phyloP scores from a whole-genome alignment of 2,329 filamentous ascomycete genomes.

The Colletotrichum sp. region DNA sequence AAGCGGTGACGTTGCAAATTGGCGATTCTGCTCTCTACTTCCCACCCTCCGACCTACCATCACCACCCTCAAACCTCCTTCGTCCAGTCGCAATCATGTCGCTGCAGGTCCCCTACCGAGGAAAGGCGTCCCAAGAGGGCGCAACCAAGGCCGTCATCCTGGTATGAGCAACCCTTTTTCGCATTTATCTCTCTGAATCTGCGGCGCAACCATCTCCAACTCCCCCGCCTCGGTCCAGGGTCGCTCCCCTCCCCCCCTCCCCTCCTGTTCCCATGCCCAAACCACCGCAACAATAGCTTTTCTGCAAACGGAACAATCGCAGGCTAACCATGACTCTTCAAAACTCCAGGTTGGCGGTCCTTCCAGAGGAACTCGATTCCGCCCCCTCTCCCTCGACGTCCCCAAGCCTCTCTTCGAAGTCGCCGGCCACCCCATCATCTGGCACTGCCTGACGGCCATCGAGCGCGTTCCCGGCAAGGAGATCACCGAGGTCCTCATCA shows the following conservation, averaged over 20 bases:
- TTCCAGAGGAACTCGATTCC: slow-evolving; percentile 93
- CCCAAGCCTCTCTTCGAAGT: slow-evolving; percentile 99
- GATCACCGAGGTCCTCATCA: slow-evolving; percentile 95
- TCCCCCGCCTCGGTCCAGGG: slow-evolving; percentile 4
- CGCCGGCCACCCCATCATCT: slow-evolving; percentile 96
- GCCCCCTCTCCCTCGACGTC: slow-evolving; percentile 91
- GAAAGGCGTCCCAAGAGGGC: slow-evolving; percentile 54
- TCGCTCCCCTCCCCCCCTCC: slow-evolving; percentile 13
- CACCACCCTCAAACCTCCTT: slow-evolving; percentile 11
- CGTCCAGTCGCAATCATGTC: slow-evolving; percentile 45
- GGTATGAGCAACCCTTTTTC: slow-evolving; percentile 51
- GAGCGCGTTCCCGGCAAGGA: slow-evolving; percentile 79
- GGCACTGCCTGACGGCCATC: slow-evolving; percentile 93
- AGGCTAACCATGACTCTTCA: slow-evolving; percentile 31
- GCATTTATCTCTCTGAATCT: slow-evolving; percentile 19
- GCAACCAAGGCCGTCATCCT: slow-evolving; percentile 94
- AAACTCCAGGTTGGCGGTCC: slow-evolving; percentile 82
- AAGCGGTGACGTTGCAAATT: slow-evolving; percentile 21
- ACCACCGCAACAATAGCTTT: background rate
- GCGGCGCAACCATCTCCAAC: slow-evolving; percentile 11
- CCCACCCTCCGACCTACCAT: background rate
- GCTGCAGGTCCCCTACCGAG: slow-evolving; percentile 60
- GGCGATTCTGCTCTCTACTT: background rate
- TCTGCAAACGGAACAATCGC: background rate
- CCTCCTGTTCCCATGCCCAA: slow-evolving; percentile 11